Base-by-base conservation (phyloP, 352 stramenopile genomes). In the Pythium rishiriense region DNA sequence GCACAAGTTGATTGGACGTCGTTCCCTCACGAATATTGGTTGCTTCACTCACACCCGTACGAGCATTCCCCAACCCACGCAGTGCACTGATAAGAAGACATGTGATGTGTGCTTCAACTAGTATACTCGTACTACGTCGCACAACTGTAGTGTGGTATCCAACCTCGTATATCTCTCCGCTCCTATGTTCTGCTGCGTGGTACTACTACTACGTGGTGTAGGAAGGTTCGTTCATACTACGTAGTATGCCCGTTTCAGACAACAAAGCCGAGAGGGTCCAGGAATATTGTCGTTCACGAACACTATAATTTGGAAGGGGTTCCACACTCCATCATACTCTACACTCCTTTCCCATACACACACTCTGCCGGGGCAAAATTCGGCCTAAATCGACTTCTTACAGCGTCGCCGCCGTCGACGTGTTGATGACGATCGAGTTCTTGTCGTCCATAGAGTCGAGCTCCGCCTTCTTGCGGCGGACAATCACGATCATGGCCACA, bases 401-500 rank as follows among this genome's bases (percentile, higher is more conserved):
- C 58, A 69, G 72, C 68, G 72, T 39, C 9, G 62, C 58, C 45
- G 67, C 58, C 31, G 63, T 68, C 46, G 62, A 63, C 9, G 48
- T 47, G 37, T 43, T 48, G 7, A 69, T 37, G 25, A 48, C 35
- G 48, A 74, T 62, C 41, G 70, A 70, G 52, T 67, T 53, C 58
- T 74, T 76, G 50, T 71, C 62, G 2, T 69, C 59, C 58, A 67
- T 58, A 15, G 55, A 68, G 15, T 74, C 71, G 8, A 78, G 61
- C 56, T 62, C 28, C 14, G 58, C 58, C 68, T 78, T 75, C 71
- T 73, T 73, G 43, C 64, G 63, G 41, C 67, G 70, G 28, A 68
- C 50, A 4, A 76, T 63, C 11, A 77, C 70, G 52, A 78, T 69
- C 60, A 70, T 69, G 29, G 51, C 67, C 2, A 68, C 60, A 25